Base-by-base conservation (phyloP, 495 filamentous ascomycete species). In the Neurospora sp. region DNA sequence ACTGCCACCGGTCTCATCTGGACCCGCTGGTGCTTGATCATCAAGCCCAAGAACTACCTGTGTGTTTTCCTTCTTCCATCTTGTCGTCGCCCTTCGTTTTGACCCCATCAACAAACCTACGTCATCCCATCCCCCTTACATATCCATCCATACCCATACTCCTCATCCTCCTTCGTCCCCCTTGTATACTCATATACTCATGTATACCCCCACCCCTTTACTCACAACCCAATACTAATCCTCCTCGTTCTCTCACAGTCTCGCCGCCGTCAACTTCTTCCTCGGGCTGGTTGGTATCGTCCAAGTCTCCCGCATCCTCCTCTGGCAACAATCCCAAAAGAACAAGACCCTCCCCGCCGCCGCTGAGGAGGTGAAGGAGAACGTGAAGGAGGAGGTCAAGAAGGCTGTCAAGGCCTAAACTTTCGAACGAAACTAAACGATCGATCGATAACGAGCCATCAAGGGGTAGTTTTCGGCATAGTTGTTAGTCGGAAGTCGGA, bases 221-320 rank as follows among this genome's bases (percentile, higher is more conserved):
- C 54, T 31, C 54, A 37, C 46, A 12, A 70, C 10, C 8, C 39
- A 70, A 9, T 35, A 72, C 7, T 42, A 39, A 69, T 70, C 27
- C 1, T 5, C 1, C 9, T 39, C 23, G 27, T 69, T 27, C 23
- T 10, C 38, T n/a, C 69, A 16, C 37, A 96, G 93, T 71, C 89
- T 99, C 74, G 96, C 96, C 70, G 89, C 94, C 20, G 96, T 99
- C 76, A 99, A 98, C 89, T 98, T 98, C 90, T 97, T 98, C 89
- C 91, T 99, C 75, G 93, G 91, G 73, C 85, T 89, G 71, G 94
- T 97, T 73, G 96, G 96, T 75, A 82, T 91, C 69, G 88, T 92
- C 72, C 96, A 99, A 86, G 85, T 94, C 72, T 82, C 83, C 73
- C 90, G 96, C 75, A 97, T 98, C 78, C 75, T 86, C 75, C 70